Evolutionary conservation across 164 flowering plant genomes (phyloP), one percentile per base, ranked within the genome.

Genomic region (Berberis thunbergii): DNA sequence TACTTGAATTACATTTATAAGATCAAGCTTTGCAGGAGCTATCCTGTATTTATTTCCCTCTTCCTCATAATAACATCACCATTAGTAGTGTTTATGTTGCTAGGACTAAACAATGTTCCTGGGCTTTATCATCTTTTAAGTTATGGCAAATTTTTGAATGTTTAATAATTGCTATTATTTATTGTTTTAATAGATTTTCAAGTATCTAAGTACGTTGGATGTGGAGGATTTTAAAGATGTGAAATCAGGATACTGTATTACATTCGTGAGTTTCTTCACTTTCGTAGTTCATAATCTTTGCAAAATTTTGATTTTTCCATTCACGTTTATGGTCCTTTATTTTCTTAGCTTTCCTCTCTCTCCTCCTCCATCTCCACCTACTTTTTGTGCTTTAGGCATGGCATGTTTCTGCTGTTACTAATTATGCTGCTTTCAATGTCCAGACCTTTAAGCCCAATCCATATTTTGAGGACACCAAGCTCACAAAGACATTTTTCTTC

Each of bases 361-460:
- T 26, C 26, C 26, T 26, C 26, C 26, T 26, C 26, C 26, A 26
- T 26, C 26, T 26, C 26, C 26, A 26, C 26, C 26, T 26, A 26
- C 26, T 26, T 26, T 26, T 26, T 26, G 26, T 26, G 26, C 26
- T 26, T 26, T 26, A 26, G 26, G 26, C 26, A 26, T 26, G 26
- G 26, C 26, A 0, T 26, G 26, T 26, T 26, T 26, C 26, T 26
- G 26, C 26, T 45, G 13, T 3, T 66, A 8, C n/a, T 26, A 6
- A 54, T 46, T 41, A 7, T 58, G 43, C 2, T 67, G 40, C 63
- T 62, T 58, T 46, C 55, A 42, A 61, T 55, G 11, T 48, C 38
- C 77, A 82, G 86, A 73, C 64, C 65, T 82, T 82, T 77, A 70
- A 70, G 7, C 60, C 75, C 49, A 82, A 80, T 43, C 84, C 82